Evolutionary conservation across 495 filamentous ascomycete species (phyloP), one percentile per base, ranked within the genome.

Genomic region (Aspergillus baeticus): DNA sequence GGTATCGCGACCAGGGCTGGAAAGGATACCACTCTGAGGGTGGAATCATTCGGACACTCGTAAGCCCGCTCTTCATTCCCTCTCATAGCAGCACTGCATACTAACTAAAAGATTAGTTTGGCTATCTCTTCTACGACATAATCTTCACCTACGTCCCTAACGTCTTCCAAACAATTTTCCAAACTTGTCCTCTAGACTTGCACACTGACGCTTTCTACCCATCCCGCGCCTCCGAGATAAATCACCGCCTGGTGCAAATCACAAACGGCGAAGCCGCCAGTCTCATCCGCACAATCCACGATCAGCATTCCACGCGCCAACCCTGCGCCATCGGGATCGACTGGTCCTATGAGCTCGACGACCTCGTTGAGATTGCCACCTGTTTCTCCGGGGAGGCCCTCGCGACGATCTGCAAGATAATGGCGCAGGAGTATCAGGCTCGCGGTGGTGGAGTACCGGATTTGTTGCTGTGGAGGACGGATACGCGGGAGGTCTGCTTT

Each of bases 11-110:
- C 22, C 80, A 88, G 50, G 92, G 91, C 7, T 97, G 89, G 88
- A 95, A 96, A 66, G 94, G 94, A 13, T 96, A 92, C 65, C 94
- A 98, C 71, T 84, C 84, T 23, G 94, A 98, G 73, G 90, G 90
- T 22, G 89, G 92, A 6, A 90, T 98, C 65, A 72, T 97, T 21
- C 83, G 92, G 37, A 98, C 94, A 1, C 74, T 98, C 33, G 78
- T 82, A 65, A 52, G 68, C 11, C 15, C 17, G 10, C 37, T 36
- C 23, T 36, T 37, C 26, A 29, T 29, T 15, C 26, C 10, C n/a
- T n/a, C 17, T 21, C 15, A 39, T 6, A n/a, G 23, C 21, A 20
- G 38, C n/a, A 14, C 13, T 15, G 29, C 23, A 22, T 29, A 57
- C n/a, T 37, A 17, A 41, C 39, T 15, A 29, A 14, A 51, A 15